Percentiles rank a stretch among this genome's conserved stretches.
Evolutionary conservation across 1,284 basidiomycete genomes (phyloP).

Genomic region (Cutaneotrichosporon cavernicola): DNA sequence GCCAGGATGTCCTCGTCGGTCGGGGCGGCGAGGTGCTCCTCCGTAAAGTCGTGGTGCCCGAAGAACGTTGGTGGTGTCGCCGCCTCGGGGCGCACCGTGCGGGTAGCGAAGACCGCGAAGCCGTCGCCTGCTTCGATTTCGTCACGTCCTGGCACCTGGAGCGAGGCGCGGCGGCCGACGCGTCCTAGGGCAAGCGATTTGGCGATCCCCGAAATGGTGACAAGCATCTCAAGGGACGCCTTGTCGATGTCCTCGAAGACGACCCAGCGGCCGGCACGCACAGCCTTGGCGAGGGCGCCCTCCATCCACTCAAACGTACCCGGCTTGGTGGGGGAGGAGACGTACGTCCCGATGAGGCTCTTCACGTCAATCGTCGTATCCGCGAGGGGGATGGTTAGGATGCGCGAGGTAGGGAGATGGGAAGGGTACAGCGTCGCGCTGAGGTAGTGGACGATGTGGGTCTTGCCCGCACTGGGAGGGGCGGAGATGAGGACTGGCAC

Average conservation of each 20-base stretch:
- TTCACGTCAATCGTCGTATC: slow-evolving; percentile 94
- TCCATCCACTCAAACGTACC: slow-evolving; percentile 97
- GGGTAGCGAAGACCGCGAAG: slow-evolving; percentile 78
- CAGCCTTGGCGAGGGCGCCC: slow-evolving; percentile 85
- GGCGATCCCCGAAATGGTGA: slow-evolving; percentile 75
- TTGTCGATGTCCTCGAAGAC: slow-evolving; percentile 91
- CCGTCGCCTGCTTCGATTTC: slow-evolving; percentile 68
- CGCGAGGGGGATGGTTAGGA: slow-evolving; percentile 83
- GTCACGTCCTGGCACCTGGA: slow-evolving; percentile 68
- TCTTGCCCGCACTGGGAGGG: slow-evolving; percentile 85
- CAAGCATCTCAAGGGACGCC: slow-evolving; percentile 80
- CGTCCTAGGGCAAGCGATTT: slow-evolving; percentile 69
- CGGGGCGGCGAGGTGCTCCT: slow-evolving; percentile 66
- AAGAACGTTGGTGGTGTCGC: slow-evolving; percentile 64
- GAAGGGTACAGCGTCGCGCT: slow-evolving; percentile 59
- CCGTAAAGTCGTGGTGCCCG: slow-evolving; percentile 75
- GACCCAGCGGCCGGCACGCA: slow-evolving; percentile 89
- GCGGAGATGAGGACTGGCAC: slow-evolving; percentile 83
- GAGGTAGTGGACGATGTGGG: slow-evolving; percentile 75
- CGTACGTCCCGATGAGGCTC: slow-evolving; percentile 87
- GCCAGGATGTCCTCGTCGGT: slow-evolving; percentile 64
- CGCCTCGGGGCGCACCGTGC: slow-evolving; percentile 60
- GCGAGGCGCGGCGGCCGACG: slow-evolving; percentile 64
- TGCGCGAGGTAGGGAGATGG: slow-evolving; percentile 58
- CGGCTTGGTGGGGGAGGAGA: slow-evolving; percentile 78